Base-by-base conservation (phyloP, 1,284 basidiomycete genomes). In the Leccinum huronense region DNA sequence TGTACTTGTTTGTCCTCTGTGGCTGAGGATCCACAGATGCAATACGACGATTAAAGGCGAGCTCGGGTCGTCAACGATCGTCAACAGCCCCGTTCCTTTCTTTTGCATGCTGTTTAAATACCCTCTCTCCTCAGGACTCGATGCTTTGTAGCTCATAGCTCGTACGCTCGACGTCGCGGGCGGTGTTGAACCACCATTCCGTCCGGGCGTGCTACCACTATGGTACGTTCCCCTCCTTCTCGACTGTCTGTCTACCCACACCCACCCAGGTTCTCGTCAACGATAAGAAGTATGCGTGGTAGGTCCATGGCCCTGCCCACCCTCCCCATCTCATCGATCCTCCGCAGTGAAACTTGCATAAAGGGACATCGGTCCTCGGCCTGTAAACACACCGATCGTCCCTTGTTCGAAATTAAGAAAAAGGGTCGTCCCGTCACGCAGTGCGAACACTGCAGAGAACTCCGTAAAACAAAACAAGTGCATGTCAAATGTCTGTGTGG, bases 241-340 rank as follows among this genome's bases (percentile, higher is more conserved):
- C 42, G 5, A 2, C 45, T 3, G 58, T 23, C 54, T 53, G 53
- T 54, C 6, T 58, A 57, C 66, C 61, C 51, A 61, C 34, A 40
- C 60, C 48, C 53, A 11, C 58, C 36, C 19, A 90, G 91, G 90
- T 93, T 71, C 81, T 89, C 73, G 84, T 93, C 74, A 87, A 85
- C 77, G 86, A 86, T 75, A 91, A 89, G 80, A 93, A 93, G 79
- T 91, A 90, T 72, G 89, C 89, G 67, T 91, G 89, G 89, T 91
- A 74, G 56, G 85, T 63, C 53, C 31, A 55, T 57, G 13, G 33
- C 54, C 30, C 54, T 65, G 27, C 54, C 58, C 48, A 5, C 27
- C 6, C 38, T 55, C 40, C 55, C 40, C 48, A 55, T 63, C 67
- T 69, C 58, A 68, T 65, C 31, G 31, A 40, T 3, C 56, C 53